These are phyloP conservation scores for Pyrenochaeta sp. DNA, from an alignment of 2,329 filamentous ascomycete species.

Conservation along the genomic window DNA sequence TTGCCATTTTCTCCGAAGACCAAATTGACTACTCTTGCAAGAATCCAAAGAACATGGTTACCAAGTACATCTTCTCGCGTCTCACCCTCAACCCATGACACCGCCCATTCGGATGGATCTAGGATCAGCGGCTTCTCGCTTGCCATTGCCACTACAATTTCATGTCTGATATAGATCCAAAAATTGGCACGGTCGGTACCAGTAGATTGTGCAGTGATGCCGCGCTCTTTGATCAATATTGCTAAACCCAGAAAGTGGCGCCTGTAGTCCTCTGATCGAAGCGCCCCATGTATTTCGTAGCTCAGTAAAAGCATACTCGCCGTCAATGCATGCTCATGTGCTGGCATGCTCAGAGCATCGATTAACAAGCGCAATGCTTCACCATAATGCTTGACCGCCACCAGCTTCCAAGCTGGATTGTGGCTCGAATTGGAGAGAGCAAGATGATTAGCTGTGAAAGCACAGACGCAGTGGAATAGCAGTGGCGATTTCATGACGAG, in stretches of 20 bases:
- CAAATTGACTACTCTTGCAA: constrained; percentile 40
- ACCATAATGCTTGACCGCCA: constrained; percentile 42
- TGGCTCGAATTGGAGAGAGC: constrained; percentile 32
- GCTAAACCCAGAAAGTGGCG: constrained; percentile 42
- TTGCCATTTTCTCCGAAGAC: constrained; percentile 32
- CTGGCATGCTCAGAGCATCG: constrained; percentile 32
- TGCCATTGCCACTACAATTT: constrained; percentile 42
- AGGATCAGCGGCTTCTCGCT: constrained; percentile 40
- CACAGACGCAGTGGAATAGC: constrained; percentile 45
- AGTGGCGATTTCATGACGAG: constrained; percentile 40
- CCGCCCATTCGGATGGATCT: constrained; percentile 42
- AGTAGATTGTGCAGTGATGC: constrained; percentile 36
- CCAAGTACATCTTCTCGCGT: constrained; percentile 43
- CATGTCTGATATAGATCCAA: constrained; percentile 46
- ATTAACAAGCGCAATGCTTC: constrained; percentile 41
- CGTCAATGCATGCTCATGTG: constrained; percentile 39
- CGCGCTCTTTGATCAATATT: constrained; percentile 39
- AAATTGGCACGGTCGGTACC: constrained; percentile 45
- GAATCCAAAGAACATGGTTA: constrained; percentile 44
- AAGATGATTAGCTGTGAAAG: constrained; percentile 46
- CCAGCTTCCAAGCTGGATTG: constrained; percentile 40
- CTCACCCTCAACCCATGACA: constrained; percentile 38
- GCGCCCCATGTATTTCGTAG: constrained; percentile 42
- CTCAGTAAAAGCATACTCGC: constrained; percentile 46
- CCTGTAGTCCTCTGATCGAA: constrained; percentile 38